phyloP scores from a whole-genome alignment of 1,284 basidiomycete species.

The Tilletia caries region DNA sequence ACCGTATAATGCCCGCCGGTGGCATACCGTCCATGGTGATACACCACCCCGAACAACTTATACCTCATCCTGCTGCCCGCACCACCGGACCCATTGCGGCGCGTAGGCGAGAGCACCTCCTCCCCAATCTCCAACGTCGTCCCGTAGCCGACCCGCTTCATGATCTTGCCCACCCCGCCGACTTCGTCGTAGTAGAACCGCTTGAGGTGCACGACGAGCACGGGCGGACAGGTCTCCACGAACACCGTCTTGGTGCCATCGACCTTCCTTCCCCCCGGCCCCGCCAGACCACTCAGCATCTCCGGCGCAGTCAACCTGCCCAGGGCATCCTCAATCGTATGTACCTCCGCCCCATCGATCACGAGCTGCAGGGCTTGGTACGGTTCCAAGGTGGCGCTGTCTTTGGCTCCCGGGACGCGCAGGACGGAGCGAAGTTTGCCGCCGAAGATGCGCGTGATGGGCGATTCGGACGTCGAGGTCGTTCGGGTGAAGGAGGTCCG shows the following conservation, averaged over 20 bases:
- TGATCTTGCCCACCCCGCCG: constrained; percentile 77
- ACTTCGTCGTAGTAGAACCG: constrained; percentile 85
- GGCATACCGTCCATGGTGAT: constrained; percentile 88
- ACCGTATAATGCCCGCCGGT: constrained; percentile 94
- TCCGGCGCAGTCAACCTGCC: constrained; percentile 76
- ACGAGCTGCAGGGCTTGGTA: constrained; percentile 86
- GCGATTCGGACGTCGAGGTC: constrained; percentile 75
- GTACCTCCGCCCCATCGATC: constrained; percentile 69
- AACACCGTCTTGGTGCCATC: constrained; percentile 85
- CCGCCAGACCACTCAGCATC: constrained; percentile 69
- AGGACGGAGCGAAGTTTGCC: constrained; percentile 87
- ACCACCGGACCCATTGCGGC: constrained; percentile 50
- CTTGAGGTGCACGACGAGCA: constrained; percentile 88
- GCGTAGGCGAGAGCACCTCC: constrained; percentile 35
- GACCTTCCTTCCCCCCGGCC: constrained; percentile 56
- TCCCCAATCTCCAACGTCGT: constrained; percentile 70
- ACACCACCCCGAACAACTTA: constrained; percentile 67
- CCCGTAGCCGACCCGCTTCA: constrained; percentile 75
- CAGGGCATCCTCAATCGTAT: constrained; percentile 79
- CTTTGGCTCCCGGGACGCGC: constrained; percentile 72
- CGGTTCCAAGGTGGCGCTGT: constrained; percentile 85
- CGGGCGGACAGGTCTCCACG: constrained; percentile 78
- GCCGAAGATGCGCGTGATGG: constrained; percentile 87
- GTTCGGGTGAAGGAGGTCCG: constrained; percentile 76
- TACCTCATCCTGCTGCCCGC: constrained; percentile 60